Evolutionary conservation across 108 stramenopile genomes (phyloP).

Genomic region (Phaeodactylum tricornutum): DNA sequence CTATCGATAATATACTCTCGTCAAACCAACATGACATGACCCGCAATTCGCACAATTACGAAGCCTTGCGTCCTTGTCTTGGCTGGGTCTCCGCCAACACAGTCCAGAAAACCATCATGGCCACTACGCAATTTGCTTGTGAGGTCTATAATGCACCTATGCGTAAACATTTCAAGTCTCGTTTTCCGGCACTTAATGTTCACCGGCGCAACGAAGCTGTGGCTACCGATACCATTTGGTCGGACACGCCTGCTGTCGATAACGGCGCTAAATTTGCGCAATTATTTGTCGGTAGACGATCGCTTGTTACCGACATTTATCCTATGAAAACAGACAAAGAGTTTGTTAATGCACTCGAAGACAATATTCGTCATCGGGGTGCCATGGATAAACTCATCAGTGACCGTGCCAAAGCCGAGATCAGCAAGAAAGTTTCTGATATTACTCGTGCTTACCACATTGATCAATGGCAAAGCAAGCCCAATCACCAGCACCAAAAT

Average conservation of each 20-base stretch:
- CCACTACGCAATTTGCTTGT: slow-evolving; percentile 12
- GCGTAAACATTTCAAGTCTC: not conserved
- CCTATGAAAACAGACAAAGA: slow-evolving; percentile 7
- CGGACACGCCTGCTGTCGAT: slow-evolving; percentile 13
- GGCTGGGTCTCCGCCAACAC: slow-evolving; percentile 6
- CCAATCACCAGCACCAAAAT: slow-evolving; percentile 21
- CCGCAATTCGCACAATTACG: too few relatives aligned
- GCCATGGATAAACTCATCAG: slow-evolving; percentile 3
- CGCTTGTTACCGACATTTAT: slow-evolving; percentile 4
- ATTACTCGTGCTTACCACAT: slow-evolving; percentile 10
- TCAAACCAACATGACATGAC: too few relatives aligned
- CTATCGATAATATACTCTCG: too few relatives aligned
- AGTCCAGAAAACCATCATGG: slow-evolving; percentile 1
- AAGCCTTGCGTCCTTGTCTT: slow-evolving; percentile 3
- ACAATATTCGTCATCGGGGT: slow-evolving; percentile 21
- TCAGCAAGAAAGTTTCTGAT: slow-evolving; percentile 8
- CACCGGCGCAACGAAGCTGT: slow-evolving; percentile 11
- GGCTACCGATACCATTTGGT: slow-evolving; percentile 19
- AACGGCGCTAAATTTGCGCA: slow-evolving; percentile 5
- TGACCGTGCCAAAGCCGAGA: slow-evolving; percentile 5
- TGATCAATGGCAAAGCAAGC: slow-evolving; percentile 15
- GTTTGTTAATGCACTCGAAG: slow-evolving; percentile 10
- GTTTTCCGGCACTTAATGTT: slow-evolving; percentile 15
- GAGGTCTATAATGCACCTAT: not conserved
- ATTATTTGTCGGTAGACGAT: slow-evolving; percentile 3